Base-by-base conservation (phyloP, 1,284 basidiomycete genomes). In the Laetiporus sulphureus region DNA sequence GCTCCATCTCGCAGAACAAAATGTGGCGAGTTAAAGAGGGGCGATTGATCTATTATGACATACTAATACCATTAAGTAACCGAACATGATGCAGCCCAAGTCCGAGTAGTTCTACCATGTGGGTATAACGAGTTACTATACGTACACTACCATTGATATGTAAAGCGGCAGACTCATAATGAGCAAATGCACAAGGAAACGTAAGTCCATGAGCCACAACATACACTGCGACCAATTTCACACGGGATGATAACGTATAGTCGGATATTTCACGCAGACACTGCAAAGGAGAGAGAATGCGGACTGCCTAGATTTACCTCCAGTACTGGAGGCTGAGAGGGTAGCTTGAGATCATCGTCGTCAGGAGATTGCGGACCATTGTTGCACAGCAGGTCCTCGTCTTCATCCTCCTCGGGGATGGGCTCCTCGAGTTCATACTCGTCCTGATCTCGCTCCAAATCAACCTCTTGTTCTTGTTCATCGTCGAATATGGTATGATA, bases 401-500 rank as follows among this genome's bases (percentile, higher is more conserved):
- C 64, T 44, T 74, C 70, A 22, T 73, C 71, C 44, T 73, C 70
- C 47, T 72, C 71, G 6, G 65, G 58, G 33, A 74, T 74, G 19
- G 71, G 65, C 39, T 63, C 68, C 37, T 72, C 72, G 49, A 67
- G 64, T 21, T 73, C 70, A 19, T 63, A 66, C 45, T 74, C 71
- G 15, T 62, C 65, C 32, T 60, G 58, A 16, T 61, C 63, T 15
- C 51, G 51, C 25, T 67, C 67, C n/a, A 56, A 57, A 38, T 72
- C 72, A 2, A 52, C 64, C 25, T 64, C 61, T 29, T 46, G 53
- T 19, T 73, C 72, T 24, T 36, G 42, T 46, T 73, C 70, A 49
- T 75, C 43, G 47, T 73, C 70, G 49, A 75, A 75, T 49, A 75
- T 71, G 49, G 65, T 63, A 43, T 75, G 73, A 53, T 66, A 69